Evolutionary conservation across 2,329 filamentous ascomycete genomes (phyloP), one percentile per base, ranked within the genome.

Genomic region (Fusarium compactum): DNA sequence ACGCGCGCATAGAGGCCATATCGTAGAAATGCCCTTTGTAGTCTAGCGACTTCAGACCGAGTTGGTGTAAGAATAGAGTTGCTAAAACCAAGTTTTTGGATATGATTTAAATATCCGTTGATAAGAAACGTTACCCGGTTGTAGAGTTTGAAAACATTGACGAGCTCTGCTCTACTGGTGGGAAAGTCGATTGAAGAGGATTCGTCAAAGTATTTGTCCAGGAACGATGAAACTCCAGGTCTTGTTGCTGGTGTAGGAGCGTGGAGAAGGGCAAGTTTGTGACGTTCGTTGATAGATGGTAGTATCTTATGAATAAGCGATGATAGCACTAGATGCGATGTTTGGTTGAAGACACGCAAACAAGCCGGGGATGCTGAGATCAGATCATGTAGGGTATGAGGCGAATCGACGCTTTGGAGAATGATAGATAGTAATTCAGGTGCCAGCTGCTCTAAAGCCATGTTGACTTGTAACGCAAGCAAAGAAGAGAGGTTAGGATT

Each of bases 381-480:
- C 24, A 24, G n/a, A n/a, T n/a, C n/a, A n/a, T n/a, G n/a, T n/a
- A n/a, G n/a, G n/a, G n/a, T n/a, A n/a, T n/a, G n/a, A n/a, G n/a
- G n/a, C n/a, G n/a, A n/a, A n/a, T n/a, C n/a, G n/a, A n/a, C n/a
- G n/a, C n/a, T n/a, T n/a, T n/a, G n/a, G n/a, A n/a, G n/a, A n/a
- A n/a, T n/a, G n/a, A n/a, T n/a, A n/a, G n/a, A n/a, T n/a, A n/a
- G n/a, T n/a, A n/a, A n/a, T n/a, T n/a, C n/a, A n/a, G n/a, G n/a
- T n/a, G n/a, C n/a, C n/a, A n/a, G n/a, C n/a, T n/a, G n/a, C n/a
- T n/a, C n/a, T n/a, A 25, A 32, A 15, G 30, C 2, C 30, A 32
- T 32, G 0, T 30, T 30, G 6, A 30, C 2, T 1, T 15, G 12
- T 30, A 14, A 14, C 12, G 2, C 2, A 7, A 15, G 12, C 3